Evolutionary conservation across 306 rosid species (phyloP), one percentile per base, ranked within the genome.

Genomic region (Mimosa bimucronata): DNA sequence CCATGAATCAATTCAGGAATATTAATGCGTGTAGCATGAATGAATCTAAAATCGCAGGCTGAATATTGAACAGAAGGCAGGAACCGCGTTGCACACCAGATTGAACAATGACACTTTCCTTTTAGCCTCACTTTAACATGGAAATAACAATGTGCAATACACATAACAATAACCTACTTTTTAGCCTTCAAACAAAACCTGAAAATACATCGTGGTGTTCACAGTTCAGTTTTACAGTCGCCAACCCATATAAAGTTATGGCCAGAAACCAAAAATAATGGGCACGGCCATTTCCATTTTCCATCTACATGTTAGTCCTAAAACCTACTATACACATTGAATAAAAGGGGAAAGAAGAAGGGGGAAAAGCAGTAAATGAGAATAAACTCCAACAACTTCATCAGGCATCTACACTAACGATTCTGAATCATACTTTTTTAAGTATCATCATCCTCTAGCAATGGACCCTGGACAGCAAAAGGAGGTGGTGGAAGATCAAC

Each of bases 401-500:
- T 13, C 48, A 9, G 29, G 9, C 72, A 19, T 61, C 67, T 70
- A 77, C 55, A 37, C 70, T 55, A 40, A 26, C 65, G 58, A 53
- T 52, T 86, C 86, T 45, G 87, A 83, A 52, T 79, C 74, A 53
- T 45, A 78, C 14, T 83, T 85, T 85, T 85, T 50, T 48, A 71
- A 73, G 75, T 19, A 53, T 83, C 87, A 72, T 82, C 89, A 72
- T 78, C 89, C 72, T 74, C 86, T 52, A 45, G 81, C 19, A 40
- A 31, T 2, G 66, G 67, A 81, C 64, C 55, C 31, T 25, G 81
- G 37, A 45, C 31, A 23, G 84, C 64, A 69, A 88, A 87, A 19
- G 97, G 94, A 58, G 89, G 87, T 1, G 94, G 97, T 2, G 98
- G 93, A 5, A 91, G 89, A 81, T 93, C 98, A 72, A 93, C 97